Evolutionary conservation across 2,329 filamentous ascomycete species (phyloP).

Genomic region (Clonostachys rosea): DNA sequence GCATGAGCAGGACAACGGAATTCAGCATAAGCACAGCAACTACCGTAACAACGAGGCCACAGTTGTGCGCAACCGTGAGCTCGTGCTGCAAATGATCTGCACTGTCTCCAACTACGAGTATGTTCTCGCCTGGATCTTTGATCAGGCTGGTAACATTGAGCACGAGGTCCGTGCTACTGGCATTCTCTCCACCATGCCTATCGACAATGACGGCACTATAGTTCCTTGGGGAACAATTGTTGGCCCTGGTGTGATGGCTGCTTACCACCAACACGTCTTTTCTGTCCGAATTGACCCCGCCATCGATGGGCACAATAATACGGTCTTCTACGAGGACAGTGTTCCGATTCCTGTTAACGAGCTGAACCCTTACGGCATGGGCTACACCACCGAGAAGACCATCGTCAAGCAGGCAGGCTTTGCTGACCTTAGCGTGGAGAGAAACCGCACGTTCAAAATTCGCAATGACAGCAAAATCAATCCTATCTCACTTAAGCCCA

Average conservation of each 20-base stretch:
- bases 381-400: slow-evolving; percentile 44
- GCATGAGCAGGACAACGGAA: slow-evolving; percentile 42
- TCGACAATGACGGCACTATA: slow-evolving; percentile 19
- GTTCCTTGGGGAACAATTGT: slow-evolving; percentile 57
- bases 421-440: slow-evolving; percentile 5
- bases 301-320: slow-evolving; percentile 54
- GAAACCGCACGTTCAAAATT: slow-evolving; percentile 9
- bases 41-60: slow-evolving; percentile 54
- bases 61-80: slow-evolving; percentile 50
- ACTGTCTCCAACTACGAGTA: slow-evolving; percentile 65
- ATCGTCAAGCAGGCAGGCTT: slow-evolving; percentile 12
- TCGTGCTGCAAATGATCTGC: slow-evolving; percentile 61
- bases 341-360: slow-evolving; percentile 32
- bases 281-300: slow-evolving; percentile 59
- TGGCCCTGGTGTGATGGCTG: slow-evolving; percentile 54
- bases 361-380: slow-evolving; percentile 56
- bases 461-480: slow-evolving; percentile 29
- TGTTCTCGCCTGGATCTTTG: slow-evolving; percentile 29
- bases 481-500: slow-evolving; percentile 22
- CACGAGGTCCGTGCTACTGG: slow-evolving; percentile 35
- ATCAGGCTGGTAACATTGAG: slow-evolving; percentile 62
- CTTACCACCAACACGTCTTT: slow-evolving; percentile 67
- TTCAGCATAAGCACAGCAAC: slow-evolving; percentile 62
- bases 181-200: slow-evolving; percentile 24
- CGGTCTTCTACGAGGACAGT: slow-evolving; percentile 33